phyloP scores from a whole-genome alignment of 805 yeast genomes.

The Lipomyces lipofer region DNA sequence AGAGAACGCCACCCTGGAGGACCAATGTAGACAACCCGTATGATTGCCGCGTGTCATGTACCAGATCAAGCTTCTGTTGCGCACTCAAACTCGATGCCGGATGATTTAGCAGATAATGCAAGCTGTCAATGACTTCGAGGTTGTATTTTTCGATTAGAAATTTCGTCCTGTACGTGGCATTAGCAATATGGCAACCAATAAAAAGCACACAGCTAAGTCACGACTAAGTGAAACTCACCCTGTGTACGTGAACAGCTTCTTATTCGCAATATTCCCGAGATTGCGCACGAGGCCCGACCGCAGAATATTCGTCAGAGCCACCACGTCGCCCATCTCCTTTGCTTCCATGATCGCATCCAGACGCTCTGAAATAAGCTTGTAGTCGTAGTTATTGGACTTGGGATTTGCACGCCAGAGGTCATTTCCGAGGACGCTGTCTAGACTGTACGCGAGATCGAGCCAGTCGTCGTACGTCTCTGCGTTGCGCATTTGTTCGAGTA shows the following conservation, averaged over 20 bases:
- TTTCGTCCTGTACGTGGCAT: slow-evolving; percentile 60
- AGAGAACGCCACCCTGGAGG: slow-evolving; percentile 91
- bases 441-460: slow-evolving; percentile 50
- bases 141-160: slow-evolving; percentile 83
- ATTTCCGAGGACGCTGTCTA: slow-evolving; percentile 45
- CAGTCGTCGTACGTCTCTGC: slow-evolving; percentile 70
- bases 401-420: slow-evolving; percentile 58
- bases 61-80: slow-evolving; percentile 69
- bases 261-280: slow-evolving; percentile 86
- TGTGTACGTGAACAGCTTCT: slow-evolving; percentile 74
- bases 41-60: slow-evolving; percentile 82
- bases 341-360: slow-evolving; percentile 63
- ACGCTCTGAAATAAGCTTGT: slow-evolving; percentile 74
- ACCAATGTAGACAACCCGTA: slow-evolving; percentile 89
- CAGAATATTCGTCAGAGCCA: slow-evolving; percentile 61
- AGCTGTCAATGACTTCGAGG: slow-evolving; percentile 67
- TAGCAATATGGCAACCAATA: background rate
- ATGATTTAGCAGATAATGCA: slow-evolving; percentile 52
- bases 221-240: slow-evolving; percentile 40
- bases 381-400: slow-evolving; percentile 78
- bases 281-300: slow-evolving; percentile 79
- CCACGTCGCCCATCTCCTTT: slow-evolving; percentile 57
- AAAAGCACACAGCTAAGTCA: background rate
- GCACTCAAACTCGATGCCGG: slow-evolving; percentile 35
- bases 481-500: slow-evolving; percentile 49